Evolutionary conservation across 176 grass and related monocot species (phyloP).

Genomic region (barley (Hordeum vulgare)): MorexV3_pseudomolecules_assembly NC_058523.1:5932279-5932778

Average conservation of each 20-base stretch:
- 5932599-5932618: constrained; percentile 53
- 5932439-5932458: too few relatives aligned
- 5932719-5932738: not conserved
- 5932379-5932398: not conserved
- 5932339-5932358: not conserved
- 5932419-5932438: too few relatives aligned
- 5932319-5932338: not conserved
- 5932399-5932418: too few relatives aligned
- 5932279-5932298: constrained; percentile 34
- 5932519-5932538: too few relatives aligned
- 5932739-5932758: not conserved
- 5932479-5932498: too few relatives aligned
- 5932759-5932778: constrained; percentile 29
- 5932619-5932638: constrained; percentile 50
- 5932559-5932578: too few relatives aligned
- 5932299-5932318: not conserved
- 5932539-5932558: too few relatives aligned
- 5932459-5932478: too few relatives aligned
- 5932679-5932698: not conserved
- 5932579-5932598: constrained; percentile 10
- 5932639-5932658: not conserved
- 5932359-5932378: not conserved
- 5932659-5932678: not conserved
- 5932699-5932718: not conserved
- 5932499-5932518: too few relatives aligned